These are phyloP conservation scores for Saccharomycopsis microspora DNA, from an alignment of 805 yeast species.

Conservation along the genomic window DNA sequence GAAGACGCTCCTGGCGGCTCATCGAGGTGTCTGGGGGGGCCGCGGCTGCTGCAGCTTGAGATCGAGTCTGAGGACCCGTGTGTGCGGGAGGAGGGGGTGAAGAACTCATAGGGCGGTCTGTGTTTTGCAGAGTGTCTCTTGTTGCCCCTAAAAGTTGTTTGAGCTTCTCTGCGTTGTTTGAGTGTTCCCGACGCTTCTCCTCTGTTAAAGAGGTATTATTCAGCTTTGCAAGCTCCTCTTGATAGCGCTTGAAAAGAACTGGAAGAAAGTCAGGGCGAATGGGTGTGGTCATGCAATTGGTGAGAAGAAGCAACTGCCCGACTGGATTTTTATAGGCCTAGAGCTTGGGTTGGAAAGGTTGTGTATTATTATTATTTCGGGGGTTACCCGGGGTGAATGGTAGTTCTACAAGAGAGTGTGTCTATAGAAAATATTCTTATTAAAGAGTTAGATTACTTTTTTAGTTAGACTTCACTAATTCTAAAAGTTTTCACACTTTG, in stretches of 20 bases:
- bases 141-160: conserved; percentile 7
- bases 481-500: too few species aligned
- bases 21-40: not conserved
- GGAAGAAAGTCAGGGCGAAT: not conserved
- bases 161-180: conserved; percentile 10
- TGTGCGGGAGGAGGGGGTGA: not conserved
- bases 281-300: too few species aligned
- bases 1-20: not conserved
- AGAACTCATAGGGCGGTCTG: not conserved
- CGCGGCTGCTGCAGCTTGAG: not conserved
- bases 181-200: conserved; percentile 14
- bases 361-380: too few species aligned
- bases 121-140: conserved; percentile 1
- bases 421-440: too few species aligned
- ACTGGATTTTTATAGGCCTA: too few species aligned
- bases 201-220: conserved; percentile 2
- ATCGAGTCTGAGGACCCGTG: not conserved
- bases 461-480: too few species aligned
- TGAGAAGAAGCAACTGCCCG: too few species aligned
- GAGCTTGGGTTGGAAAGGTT: too few species aligned
- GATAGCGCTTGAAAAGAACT: conserved; percentile 10
- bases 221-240: conserved; percentile 9
- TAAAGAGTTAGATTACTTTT: too few species aligned
- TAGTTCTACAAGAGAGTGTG: too few species aligned
- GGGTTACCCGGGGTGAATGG: too few species aligned